These are phyloP conservation scores for Penicillium chermesinum DNA, from an alignment of 495 filamentous ascomycete species.

Conservation along the genomic window DNA sequence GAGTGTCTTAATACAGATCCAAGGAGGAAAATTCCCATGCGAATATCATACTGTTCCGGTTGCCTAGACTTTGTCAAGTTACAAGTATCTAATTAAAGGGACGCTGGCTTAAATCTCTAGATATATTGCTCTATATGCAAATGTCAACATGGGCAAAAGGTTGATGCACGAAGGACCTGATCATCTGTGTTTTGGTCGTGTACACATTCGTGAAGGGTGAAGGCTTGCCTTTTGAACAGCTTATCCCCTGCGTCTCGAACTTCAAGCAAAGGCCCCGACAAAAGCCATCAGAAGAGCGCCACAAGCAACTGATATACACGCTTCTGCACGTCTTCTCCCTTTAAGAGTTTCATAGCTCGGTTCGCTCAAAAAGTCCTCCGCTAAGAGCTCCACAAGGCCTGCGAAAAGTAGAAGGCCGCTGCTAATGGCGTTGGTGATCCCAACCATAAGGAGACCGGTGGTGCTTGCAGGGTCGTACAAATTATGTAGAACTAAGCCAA, in stretches of 20 bases:
- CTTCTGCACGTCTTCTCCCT: conserved; percentile 65
- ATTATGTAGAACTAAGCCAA: conserved; percentile 75
- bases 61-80: no score
- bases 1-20: neutral
- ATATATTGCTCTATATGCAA: neutral
- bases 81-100: no score
- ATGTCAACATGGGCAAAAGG: neutral
- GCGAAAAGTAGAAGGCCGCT: conserved; percentile 85
- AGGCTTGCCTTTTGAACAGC: neutral
- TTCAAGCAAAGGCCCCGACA: conserved; percentile 81
- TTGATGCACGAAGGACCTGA: no score
- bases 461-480: conserved; percentile 80
- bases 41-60: no score
- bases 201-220: neutral
- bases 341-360: conserved; percentile 72
- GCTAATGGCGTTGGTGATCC: conserved; percentile 87
- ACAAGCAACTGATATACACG: conserved; percentile 68
- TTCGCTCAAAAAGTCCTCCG: conserved; percentile 90
- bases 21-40: no score
- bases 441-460: conserved; percentile 82
- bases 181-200: no score
- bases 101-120: neutral
- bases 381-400: conserved; percentile 82
- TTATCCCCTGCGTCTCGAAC: neutral
- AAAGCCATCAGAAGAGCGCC: conserved; percentile 81